A percentile compares a stretch with the other conserved stretches of the same genome.
Evolutionary conservation across 2,329 filamentous ascomycete genomes (phyloP).

Genomic region (Penicillium concentricum): DNA sequence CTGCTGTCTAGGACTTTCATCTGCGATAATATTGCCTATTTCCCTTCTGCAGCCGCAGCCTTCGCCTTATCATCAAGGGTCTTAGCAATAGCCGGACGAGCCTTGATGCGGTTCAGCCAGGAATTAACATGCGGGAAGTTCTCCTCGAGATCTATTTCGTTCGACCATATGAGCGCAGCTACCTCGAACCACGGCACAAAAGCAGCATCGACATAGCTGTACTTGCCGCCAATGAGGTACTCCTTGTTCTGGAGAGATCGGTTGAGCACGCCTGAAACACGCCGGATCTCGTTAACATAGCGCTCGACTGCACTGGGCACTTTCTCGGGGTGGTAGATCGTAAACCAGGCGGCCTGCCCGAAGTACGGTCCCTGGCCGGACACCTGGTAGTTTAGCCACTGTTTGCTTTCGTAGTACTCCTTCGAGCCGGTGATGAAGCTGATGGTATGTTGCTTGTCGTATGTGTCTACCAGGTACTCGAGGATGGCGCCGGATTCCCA

Average conservation of each 20-base stretch:
- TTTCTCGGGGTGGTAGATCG: conserved; percentile 43
- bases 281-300: conserved; percentile 46
- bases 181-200: conserved; percentile 41
- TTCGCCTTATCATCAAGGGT: conserved; percentile 3
- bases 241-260: conserved; percentile 34
- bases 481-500: conserved; percentile 45
- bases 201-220: conserved; percentile 44
- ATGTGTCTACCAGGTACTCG: conserved; percentile 42
- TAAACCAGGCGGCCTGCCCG: conserved; percentile 47
- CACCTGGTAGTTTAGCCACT: conserved; percentile 42
- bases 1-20: not conserved
- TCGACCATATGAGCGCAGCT: conserved; percentile 1
- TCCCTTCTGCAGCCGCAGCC: not conserved
- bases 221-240: conserved; percentile 46
- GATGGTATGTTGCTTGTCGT: conserved; percentile 41
- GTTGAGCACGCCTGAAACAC: conserved; percentile 49
- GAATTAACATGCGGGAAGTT: conserved; percentile 3
- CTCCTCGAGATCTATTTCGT: conserved; percentile 1
- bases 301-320: conserved; percentile 45
- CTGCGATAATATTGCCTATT: not conserved
- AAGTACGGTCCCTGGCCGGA: conserved; percentile 48
- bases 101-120: conserved; percentile 6
- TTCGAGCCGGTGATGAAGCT: conserved; percentile 32
- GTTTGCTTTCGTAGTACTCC: conserved; percentile 23
- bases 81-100: conserved; percentile 6